Conservation (phyloP, 2,329 filamentous ascomycete species). For the Grosmannia penicillata region DNA sequence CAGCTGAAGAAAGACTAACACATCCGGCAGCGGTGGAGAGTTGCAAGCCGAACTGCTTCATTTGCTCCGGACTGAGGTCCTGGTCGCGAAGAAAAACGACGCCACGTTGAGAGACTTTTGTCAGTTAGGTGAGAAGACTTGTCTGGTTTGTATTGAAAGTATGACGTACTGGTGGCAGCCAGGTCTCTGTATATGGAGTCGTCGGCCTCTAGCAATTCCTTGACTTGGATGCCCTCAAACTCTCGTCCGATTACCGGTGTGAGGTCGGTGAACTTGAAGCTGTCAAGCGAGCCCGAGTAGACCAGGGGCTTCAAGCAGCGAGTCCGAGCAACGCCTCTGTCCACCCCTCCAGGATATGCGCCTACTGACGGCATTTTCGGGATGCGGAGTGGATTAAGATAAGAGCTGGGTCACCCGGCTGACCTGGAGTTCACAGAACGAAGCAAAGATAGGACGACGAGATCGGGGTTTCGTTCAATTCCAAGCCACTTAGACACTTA, state of each 20-base stretch:
- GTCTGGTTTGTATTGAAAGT: no score
- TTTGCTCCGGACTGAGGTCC: conserved; percentile 37
- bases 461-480: no score
- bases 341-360: neutral
- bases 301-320: conserved; percentile 3
- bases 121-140: neutral
- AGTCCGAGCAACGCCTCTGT: neutral
- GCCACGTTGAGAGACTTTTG: conserved; percentile 41
- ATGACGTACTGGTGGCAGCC: conserved; percentile 43
- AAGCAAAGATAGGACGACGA: no score
- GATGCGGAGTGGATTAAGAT: no score
- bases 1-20: neutral
- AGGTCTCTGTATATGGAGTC: conserved; percentile 50
- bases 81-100: conserved; percentile 51
- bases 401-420: no score
- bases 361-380: conserved; percentile 2
- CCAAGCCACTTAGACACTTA: no score
- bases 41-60: conserved; percentile 42
- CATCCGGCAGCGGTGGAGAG: conserved; percentile 29
- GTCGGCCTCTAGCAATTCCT: conserved; percentile 42
- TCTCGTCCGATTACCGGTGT: conserved; percentile 49
- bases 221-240: conserved; percentile 40
- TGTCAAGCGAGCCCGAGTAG: conserved; percentile 30
- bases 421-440: no score
- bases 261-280: conserved; percentile 39